Evolutionary conservation across 805 yeast genomes (phyloP), one percentile per base, ranked within the genome.

Genomic region (Candida multigemmis): DNA sequence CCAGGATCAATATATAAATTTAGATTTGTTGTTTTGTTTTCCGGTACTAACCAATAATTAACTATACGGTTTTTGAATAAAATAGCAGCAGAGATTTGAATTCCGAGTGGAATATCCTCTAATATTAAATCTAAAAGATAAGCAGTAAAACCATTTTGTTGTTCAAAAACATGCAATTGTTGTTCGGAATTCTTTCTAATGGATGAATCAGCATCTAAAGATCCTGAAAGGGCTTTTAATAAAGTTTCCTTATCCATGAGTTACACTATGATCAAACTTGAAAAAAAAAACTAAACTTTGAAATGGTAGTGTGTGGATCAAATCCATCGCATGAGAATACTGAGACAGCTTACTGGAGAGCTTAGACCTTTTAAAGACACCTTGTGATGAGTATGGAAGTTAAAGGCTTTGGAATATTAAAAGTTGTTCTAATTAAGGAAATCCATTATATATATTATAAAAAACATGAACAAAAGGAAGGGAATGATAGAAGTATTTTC

Each of bases 401-500:
- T 18, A 76, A 71, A 36, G 83, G 82, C 12, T 77, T 67, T 43
- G 51, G 58, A 12, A 60, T 75, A 6, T 50, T 74, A 12, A 72
- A 74, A 2, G 55, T 77, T 11, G 41, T 37, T 21, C 43, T 73
- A 17, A 63, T 68, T 18, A 46, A 44, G 7, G 39, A 55, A 2
- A 44, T 48, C 14, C 93, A 83, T 46, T 77, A 71, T 41, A 53
- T 79, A 37, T 81, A 65, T 42, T 53, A 71, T 40, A 80, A 79
- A 50, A 81, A 76, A 42, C 93, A 82, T 45, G 56, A 64, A 23
- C 45, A 51, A 22, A 57, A 58, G 27, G 52, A 47, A 12, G 40
- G 41, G n/a, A 67, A 68, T 27, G 65, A 67, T 28, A 60, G 81
- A 27, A 66, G 81, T 16, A 50, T 87, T n/a, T 87, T 87, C 53